Evolutionary conservation across 2,329 filamentous ascomycete species (phyloP).

Genomic region (Penicillium sp.): DNA sequence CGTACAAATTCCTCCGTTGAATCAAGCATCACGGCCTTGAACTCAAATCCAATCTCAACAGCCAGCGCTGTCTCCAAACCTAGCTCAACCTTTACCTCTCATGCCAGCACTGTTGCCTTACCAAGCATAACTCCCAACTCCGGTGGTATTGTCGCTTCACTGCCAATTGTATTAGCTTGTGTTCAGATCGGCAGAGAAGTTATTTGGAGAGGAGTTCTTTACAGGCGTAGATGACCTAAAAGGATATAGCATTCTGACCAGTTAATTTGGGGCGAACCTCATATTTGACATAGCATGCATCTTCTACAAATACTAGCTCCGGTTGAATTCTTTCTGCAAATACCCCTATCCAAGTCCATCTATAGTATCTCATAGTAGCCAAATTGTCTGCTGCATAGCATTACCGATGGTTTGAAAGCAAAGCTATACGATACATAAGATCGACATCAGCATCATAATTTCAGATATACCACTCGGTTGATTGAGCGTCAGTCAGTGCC

Average conservation of each 20-base stretch:
- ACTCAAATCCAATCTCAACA: no score
- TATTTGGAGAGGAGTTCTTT: no score
- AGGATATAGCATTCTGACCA: not conserved
- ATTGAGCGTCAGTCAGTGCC: not conserved
- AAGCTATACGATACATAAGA: no score
- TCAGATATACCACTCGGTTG: conserved; percentile 3
- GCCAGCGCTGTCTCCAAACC: no score
- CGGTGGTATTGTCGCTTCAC: no score
- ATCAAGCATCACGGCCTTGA: not conserved
- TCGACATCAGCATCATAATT: not conserved
- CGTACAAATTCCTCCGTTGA: not conserved
- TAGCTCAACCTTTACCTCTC: not conserved
- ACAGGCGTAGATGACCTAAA: no score
- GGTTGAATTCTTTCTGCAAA: not conserved
- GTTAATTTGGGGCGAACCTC: not conserved
- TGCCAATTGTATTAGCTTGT: no score
- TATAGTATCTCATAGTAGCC: not conserved
- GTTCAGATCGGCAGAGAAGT: no score
- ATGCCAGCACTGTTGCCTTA: no score
- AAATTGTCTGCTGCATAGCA: no score
- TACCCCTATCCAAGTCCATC: not conserved
- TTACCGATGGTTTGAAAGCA: no score
- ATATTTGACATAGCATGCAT: not conserved
- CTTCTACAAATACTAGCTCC: not conserved
- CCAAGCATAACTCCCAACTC: no score